These are phyloP conservation scores for Stevia rebaudiana DNA, from an alignment of 140 eudicot species.

Conservation along the genomic window DNA sequence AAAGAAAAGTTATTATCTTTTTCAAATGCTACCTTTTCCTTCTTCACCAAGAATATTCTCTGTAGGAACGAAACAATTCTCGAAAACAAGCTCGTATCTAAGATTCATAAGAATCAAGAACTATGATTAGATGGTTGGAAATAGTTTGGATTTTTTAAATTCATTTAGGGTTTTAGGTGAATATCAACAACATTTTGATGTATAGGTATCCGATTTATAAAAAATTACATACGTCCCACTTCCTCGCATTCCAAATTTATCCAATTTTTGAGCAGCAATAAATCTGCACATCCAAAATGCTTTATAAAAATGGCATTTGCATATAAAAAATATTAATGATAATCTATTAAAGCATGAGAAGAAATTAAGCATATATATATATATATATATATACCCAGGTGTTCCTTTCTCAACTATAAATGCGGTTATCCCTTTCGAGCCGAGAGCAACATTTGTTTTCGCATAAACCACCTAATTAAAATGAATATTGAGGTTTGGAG, in stretches of 20 bases:
- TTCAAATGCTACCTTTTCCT: slow-evolving; percentile 62
- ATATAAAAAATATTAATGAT: too few species aligned
- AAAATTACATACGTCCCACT: slow-evolving; percentile 58
- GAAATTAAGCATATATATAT: too few species aligned
- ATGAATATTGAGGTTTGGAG: too few species aligned
- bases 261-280: slow-evolving; percentile 80
- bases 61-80: slow-evolving; percentile 87
- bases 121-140: too few species aligned
- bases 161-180: too few species aligned
- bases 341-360: too few species aligned
- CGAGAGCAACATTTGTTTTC: slow-evolving; percentile 63
- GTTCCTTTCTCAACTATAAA: slow-evolving; percentile 83
- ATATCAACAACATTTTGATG: too few species aligned
- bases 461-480: slow-evolving; percentile 73
- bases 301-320: too few species aligned
- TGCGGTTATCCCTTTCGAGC: slow-evolving; percentile 88
- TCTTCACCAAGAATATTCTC: slow-evolving; percentile 92
- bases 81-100: slow-evolving; percentile 98
- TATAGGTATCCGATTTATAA: too few species aligned
- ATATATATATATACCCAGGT: slow-evolving; percentile 69
- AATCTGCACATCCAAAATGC: slow-evolving; percentile 40
- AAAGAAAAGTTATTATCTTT: not conserved
- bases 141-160: too few species aligned
- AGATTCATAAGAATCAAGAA: too few species aligned
- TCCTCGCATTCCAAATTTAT: slow-evolving; percentile 98